Conservation (phyloP, 495 filamentous ascomycete genomes). For the Hyphodiscus hymeniophilus region DNA sequence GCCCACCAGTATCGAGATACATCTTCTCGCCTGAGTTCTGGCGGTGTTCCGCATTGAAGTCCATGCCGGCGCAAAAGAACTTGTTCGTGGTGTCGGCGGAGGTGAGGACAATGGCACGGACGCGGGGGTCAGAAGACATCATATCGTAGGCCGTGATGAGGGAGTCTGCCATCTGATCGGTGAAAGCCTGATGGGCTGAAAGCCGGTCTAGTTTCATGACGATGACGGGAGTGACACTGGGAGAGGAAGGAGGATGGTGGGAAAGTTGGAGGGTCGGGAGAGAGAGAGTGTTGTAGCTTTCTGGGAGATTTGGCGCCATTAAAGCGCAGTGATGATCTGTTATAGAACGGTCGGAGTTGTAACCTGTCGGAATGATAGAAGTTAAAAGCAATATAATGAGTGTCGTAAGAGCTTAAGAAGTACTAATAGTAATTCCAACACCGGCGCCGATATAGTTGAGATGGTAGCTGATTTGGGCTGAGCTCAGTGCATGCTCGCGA, state of each 20-base stretch:
- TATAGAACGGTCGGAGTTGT: no score
- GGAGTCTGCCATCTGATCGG: conserved; percentile 35
- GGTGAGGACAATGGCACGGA: conserved; percentile 49
- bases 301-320: neutral
- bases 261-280: conserved; percentile 43
- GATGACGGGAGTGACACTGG: conserved; percentile 42
- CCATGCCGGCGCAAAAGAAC: conserved; percentile 55
- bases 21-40: no score
- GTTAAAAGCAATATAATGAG: no score
- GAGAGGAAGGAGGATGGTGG: conserved; percentile 40
- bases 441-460: no score
- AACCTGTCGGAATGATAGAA: no score
- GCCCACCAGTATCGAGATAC: no score
- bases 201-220: conserved; percentile 48
- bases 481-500: no score
- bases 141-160: conserved; percentile 44
- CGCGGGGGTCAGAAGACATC: conserved; percentile 45
- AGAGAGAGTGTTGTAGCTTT: conserved; percentile 11
- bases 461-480: no score
- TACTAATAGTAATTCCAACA: no score
- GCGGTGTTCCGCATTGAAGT: no score
- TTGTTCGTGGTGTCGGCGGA: conserved; percentile 30
- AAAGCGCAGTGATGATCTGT: no score
- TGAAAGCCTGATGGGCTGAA: conserved; percentile 53
- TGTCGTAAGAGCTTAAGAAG: no score